Evolutionary conservation across 1,284 basidiomycete species (phyloP).

Genomic region (Fomitopsis betulina): DNA sequence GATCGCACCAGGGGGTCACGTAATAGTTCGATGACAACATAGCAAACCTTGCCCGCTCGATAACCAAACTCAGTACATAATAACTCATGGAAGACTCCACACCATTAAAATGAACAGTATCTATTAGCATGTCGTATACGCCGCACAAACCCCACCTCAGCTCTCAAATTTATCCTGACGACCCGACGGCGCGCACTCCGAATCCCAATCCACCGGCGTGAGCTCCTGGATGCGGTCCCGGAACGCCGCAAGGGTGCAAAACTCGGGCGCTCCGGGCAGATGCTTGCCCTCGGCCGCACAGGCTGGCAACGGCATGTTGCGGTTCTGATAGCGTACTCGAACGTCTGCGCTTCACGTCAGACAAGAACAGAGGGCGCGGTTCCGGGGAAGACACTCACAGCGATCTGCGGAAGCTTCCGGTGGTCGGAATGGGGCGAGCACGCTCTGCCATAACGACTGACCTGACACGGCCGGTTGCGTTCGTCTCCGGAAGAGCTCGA

Average conservation of each 20-base stretch:
- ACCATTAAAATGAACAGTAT: too few relatives aligned
- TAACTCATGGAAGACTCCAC: too few relatives aligned
- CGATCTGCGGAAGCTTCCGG: slow-evolving; percentile 27
- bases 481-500: slow-evolving; percentile 60
- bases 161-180: not conserved
- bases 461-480: slow-evolving; percentile 9
- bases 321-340: slow-evolving; percentile 76
- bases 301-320: slow-evolving; percentile 57
- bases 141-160: not conserved
- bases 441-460: slow-evolving; percentile 24
- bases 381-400: slow-evolving; percentile 32
- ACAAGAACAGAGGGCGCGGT: not conserved
- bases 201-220: slow-evolving; percentile 59
- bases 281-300: slow-evolving; percentile 70
- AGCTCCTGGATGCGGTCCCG: slow-evolving; percentile 55
- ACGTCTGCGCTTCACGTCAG: slow-evolving; percentile 41
- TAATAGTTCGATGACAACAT: too few relatives aligned
- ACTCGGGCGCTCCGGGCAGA: slow-evolving; percentile 66
- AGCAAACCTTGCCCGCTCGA: too few relatives aligned
- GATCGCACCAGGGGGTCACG: too few relatives aligned
- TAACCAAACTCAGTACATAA: too few relatives aligned
- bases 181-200: slow-evolving; percentile 42
- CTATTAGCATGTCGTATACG: not conserved
- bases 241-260: slow-evolving; percentile 74
- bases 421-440: slow-evolving; percentile 22